phyloP scores from a whole-genome alignment of 441 rosid genomes.

The Euphorbia neoarborescens region DNA sequence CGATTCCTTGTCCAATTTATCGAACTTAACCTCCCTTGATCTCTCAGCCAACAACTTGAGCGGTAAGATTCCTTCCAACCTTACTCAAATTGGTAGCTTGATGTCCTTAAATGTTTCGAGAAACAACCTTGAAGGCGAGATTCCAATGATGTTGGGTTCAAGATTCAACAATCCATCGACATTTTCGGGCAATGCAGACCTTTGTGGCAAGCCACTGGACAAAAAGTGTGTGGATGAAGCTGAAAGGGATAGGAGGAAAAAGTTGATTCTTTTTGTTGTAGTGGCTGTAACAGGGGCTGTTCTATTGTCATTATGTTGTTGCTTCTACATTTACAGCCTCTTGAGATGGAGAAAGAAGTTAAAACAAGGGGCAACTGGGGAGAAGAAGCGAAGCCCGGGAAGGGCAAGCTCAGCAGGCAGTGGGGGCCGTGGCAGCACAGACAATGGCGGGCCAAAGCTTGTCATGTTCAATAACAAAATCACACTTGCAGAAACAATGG shows the following conservation, averaged over 20 bases:
- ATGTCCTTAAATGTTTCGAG: constrained; percentile 63
- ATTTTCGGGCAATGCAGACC: constrained; percentile 46
- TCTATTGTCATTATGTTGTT: constrained; percentile 65
- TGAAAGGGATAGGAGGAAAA: constrained; percentile 43
- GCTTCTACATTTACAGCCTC: constrained; percentile 74
- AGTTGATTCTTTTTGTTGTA: constrained; percentile 49
- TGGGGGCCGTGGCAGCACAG: constrained; percentile 72
- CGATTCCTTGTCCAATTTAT: constrained; percentile 41
- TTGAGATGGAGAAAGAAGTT: constrained; percentile 78
- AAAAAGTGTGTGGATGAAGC: constrained; percentile 37
- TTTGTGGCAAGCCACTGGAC: constrained; percentile 71
- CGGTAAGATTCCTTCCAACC: constrained; percentile 63
- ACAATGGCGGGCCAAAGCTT: constrained; percentile 80
- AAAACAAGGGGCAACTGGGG: constrained; percentile 55
- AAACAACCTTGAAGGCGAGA: constrained; percentile 65
- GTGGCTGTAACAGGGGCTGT: constrained; percentile 51
- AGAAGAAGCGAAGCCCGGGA: constrained; percentile 83
- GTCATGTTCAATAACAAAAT: constrained; percentile 92
- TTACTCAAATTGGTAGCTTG: constrained; percentile 41
- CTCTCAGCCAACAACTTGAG: constrained; percentile 71
- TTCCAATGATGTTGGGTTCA: constrained; percentile 51
- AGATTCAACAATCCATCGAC: constrained; percentile 54
- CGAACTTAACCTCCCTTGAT: constrained; percentile 54
- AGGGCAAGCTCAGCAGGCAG: constrained; percentile 77
- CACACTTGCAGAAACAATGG: constrained; percentile 76